A percentile compares a stretch with the other conserved stretches of the same genome.
phyloP scores from a whole-genome alignment of 257 asterid genomes.

The Buddleja alternifolia region DNA sequence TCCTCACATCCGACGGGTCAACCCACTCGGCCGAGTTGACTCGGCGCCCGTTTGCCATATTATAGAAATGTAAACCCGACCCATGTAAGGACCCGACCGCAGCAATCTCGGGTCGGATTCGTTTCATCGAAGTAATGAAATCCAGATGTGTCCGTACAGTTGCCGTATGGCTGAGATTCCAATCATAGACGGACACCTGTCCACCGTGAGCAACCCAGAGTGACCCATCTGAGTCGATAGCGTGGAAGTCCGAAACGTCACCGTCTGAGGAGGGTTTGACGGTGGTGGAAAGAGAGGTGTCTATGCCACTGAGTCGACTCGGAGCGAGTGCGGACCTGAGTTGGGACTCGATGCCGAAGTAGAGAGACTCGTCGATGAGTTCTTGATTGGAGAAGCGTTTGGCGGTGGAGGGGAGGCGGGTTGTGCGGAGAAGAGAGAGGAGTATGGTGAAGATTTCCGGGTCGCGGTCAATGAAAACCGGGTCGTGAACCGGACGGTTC shows the following conservation, averaged over 20 bases:
- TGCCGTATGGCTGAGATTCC: slow-evolving; percentile 69
- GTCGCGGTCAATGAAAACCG: slow-evolving; percentile 94
- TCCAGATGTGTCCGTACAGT: slow-evolving; percentile 86
- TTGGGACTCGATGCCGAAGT: slow-evolving; percentile 82
- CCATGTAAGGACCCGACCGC: slow-evolving; percentile 66
- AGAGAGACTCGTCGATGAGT: slow-evolving; percentile 79
- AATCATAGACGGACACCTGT: slow-evolving; percentile 83
- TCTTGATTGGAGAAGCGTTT: slow-evolving; percentile 78
- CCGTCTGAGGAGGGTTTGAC: slow-evolving; percentile 70
- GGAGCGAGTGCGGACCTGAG: slow-evolving; percentile 84
- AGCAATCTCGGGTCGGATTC: slow-evolving; percentile 55
- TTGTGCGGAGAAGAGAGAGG: slow-evolving; percentile 89
- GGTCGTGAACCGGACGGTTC: slow-evolving; percentile 51
- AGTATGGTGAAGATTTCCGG: slow-evolving; percentile 85
- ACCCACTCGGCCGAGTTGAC: slow-evolving; percentile 78
- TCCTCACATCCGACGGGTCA: slow-evolving; percentile 83
- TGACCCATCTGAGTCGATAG: slow-evolving; percentile 77
- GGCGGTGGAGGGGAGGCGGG: slow-evolving; percentile 86
- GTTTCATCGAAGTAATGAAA: slow-evolving; percentile 48
- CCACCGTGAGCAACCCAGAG: slow-evolving; percentile 92
- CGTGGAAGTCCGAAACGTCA: slow-evolving; percentile 73
- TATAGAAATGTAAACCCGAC: slow-evolving; percentile 76
- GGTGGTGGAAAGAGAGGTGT: slow-evolving; percentile 54
- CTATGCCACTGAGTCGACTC: slow-evolving; percentile 61
- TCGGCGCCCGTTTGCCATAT: slow-evolving; percentile 67